Conservation (phyloP, 2,329 filamentous ascomycete genomes). For the Verticillium zaregamsianum region DNA sequence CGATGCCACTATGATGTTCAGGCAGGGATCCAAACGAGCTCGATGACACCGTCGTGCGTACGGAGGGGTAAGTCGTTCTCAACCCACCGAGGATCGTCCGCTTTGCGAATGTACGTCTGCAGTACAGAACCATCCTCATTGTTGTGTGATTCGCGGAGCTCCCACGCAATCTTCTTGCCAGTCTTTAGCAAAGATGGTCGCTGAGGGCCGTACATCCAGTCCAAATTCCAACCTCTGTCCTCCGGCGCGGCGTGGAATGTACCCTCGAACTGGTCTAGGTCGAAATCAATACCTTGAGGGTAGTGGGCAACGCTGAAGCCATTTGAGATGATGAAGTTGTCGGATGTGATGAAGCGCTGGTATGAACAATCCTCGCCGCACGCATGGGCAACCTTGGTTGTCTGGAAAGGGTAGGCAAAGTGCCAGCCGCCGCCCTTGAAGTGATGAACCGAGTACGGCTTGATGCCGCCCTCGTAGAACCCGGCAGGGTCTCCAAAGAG, state of each 20-base stretch:
- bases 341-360: constrained; percentile 51
- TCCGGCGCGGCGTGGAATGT: constrained; percentile 46
- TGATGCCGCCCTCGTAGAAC: constrained; percentile 59
- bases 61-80: constrained; percentile 43
- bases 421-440: constrained; percentile 60
- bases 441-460: constrained; percentile 59
- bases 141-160: constrained; percentile 45
- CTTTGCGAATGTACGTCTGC: constrained; percentile 50
- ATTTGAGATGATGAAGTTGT: constrained; percentile 52
- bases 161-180: constrained; percentile 49
- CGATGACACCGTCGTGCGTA: constrained; percentile 49
- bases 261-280: constrained; percentile 45
- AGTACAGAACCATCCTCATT: constrained; percentile 45
- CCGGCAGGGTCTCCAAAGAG: constrained; percentile 56
- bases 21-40: constrained; percentile 52
- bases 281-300: constrained; percentile 44
- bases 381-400: constrained; percentile 52
- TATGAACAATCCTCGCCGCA: constrained; percentile 59
- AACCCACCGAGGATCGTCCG: constrained; percentile 50
- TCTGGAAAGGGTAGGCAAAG: constrained; percentile 47
- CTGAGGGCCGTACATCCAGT: constrained; percentile 48
- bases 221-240: constrained; percentile 45
- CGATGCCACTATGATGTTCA: neutral
- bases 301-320: constrained; percentile 59
- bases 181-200: constrained; percentile 42